Evolutionary conservation across 495 filamentous ascomycete species (phyloP), one percentile per base, ranked within the genome.

Genomic region (Tuber magnatum): DNA sequence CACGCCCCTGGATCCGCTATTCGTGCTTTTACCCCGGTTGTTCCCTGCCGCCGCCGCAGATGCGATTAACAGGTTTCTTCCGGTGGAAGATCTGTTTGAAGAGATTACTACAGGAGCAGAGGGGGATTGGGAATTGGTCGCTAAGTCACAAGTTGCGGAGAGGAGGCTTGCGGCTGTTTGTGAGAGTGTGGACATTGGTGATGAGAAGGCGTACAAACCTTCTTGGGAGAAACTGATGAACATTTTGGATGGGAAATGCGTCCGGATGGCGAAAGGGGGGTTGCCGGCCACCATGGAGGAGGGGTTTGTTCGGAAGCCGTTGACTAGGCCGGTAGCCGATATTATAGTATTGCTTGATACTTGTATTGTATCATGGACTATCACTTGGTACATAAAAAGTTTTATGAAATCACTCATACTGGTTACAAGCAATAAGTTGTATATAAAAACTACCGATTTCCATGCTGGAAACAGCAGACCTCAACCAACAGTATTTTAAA

Each of bases 221-320:
- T 94, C 85, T 76, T 86, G 90, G 75, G 81, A 84, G 8, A 94
- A 92, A 82, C 86, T 97, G 20, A 74, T 92, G n/a, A 76, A 81
- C 42, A 88, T 92, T 76, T 80, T 98, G 32, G 73, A 92, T 32
- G 76, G 80, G 24, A 98, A 97, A 82, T 94, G 93, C 28, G 85
- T 87, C 72, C 86, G 85, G 0, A 93, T 97, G 88, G 86, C 86
- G 32, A 83, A 85, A 10, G 85, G 85, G 0, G 89, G 89, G 0
- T 83, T 97, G 43, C 94, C 95, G 16, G 83, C 84, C 61, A 97
- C 92, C 78, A 87, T 98, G 87, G 96, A 97, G 82, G 91, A 97
- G 61, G 90, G 88, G 41, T 95, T 97, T 80, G 88, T 99, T 20
- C 86, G 84, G 32, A 90, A 91, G 77, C 87, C 88, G n/a, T 84